phyloP scores from a whole-genome alignment of 768 basidiomycete species.

The Phaffia australis region DNA sequence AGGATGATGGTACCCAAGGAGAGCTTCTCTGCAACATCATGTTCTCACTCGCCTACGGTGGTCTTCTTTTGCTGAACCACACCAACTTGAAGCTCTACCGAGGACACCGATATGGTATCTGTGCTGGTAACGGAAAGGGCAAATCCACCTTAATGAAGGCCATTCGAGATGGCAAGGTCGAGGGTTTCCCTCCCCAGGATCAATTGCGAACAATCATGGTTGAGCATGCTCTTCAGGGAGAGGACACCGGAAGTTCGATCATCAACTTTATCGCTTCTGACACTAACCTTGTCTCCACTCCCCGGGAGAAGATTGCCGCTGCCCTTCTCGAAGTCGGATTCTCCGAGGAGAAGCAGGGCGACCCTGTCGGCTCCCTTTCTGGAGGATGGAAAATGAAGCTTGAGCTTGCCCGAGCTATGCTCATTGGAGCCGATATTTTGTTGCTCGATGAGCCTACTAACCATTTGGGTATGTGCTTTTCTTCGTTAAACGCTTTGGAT shows the following conservation, averaged over 20 bases:
- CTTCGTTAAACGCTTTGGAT: neutral
- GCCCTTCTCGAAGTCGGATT: slow-evolving; percentile 85
- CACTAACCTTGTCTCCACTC: slow-evolving; percentile 50
- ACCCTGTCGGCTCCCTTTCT: slow-evolving; percentile 77
- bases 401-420: slow-evolving; percentile 88
- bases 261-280: slow-evolving; percentile 85
- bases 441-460: slow-evolving; percentile 74
- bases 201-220: slow-evolving; percentile 89
- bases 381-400: slow-evolving; percentile 99
- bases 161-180: slow-evolving; percentile 79
- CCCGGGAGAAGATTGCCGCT: slow-evolving; percentile 60
- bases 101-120: slow-evolving; percentile 86
- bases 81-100: slow-evolving; percentile 79
- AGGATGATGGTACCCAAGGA: slow-evolving; percentile 54
- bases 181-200: slow-evolving; percentile 85
- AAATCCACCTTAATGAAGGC: slow-evolving; percentile 95
- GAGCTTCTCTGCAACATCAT: slow-evolving; percentile 83
- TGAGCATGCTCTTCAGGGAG: slow-evolving; percentile 89
- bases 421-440: slow-evolving; percentile 64
- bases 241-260: slow-evolving; percentile 67
- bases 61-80: slow-evolving; percentile 84
- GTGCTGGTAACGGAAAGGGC: slow-evolving; percentile 90
- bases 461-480: slow-evolving; percentile 51
- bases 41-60: slow-evolving; percentile 92
- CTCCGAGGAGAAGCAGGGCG: slow-evolving; percentile 69